Percentiles rank a stretch among this genome's conserved stretches.
Conservation (phyloP, 169 alveolate species). For the Plasmodium knowlesi region DNA sequence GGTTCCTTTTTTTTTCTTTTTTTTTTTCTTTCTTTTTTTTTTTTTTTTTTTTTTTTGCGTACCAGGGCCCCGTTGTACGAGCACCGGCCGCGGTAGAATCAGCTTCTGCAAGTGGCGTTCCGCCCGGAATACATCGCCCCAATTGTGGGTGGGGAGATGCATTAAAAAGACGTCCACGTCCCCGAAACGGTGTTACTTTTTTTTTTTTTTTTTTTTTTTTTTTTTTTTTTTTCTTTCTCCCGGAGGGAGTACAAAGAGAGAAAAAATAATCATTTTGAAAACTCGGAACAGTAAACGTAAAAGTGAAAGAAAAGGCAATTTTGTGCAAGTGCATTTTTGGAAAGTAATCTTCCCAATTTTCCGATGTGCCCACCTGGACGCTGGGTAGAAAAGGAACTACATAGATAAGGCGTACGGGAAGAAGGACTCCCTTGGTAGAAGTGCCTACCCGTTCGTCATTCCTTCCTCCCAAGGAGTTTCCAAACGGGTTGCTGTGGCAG, state of each 20-base stretch:
- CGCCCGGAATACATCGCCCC: neutral
- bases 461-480: neutral
- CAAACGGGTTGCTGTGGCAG: neutral
- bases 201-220: neutral
- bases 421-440: neutral
- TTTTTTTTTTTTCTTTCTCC: slow-evolving; percentile 1
- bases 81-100: neutral
- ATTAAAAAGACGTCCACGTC: neutral
- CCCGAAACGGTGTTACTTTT: neutral
- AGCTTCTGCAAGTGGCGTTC: neutral
- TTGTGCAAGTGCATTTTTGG: neutral
- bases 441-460: neutral
- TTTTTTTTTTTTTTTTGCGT: neutral
- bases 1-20: neutral
- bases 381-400: neutral
- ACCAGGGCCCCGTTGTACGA: neutral
- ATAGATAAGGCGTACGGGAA: neutral
- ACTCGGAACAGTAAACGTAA: neutral
- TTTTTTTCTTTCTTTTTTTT: neutral
- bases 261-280: neutral
- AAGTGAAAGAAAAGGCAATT: neutral
- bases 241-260: neutral
- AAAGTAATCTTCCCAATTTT: neutral
- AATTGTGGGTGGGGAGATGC: neutral
- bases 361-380: neutral